Conservation (phyloP, 306 rosid species). For the Pterocarpus macrocarpus region DNA sequence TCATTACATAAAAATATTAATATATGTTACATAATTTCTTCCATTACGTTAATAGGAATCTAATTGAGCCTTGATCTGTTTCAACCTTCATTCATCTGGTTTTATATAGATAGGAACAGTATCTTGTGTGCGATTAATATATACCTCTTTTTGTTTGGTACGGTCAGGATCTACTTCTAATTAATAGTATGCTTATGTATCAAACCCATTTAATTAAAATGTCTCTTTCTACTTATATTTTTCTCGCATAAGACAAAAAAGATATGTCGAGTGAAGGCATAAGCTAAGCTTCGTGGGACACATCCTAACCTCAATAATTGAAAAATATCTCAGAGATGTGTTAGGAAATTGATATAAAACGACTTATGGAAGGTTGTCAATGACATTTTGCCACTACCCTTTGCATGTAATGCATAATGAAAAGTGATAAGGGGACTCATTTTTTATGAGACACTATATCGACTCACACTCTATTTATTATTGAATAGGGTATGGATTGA, state of each 20-base stretch:
- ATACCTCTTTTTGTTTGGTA: background rate
- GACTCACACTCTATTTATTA: too few relatives aligned
- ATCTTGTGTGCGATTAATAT: background rate
- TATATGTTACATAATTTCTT: too few relatives aligned
- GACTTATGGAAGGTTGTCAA: background rate
- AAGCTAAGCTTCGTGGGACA: slow-evolving; percentile 37
- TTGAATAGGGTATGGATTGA: too few relatives aligned
- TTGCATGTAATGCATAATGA: slow-evolving; percentile 9
- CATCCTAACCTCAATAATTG: slow-evolving; percentile 24
- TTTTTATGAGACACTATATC: too few relatives aligned
- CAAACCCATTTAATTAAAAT: background rate
- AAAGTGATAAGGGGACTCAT: too few relatives aligned
- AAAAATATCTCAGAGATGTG: slow-evolving; percentile 30
- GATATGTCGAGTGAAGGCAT: slow-evolving; percentile 43
- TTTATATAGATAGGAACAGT: too few relatives aligned
- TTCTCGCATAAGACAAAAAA: slow-evolving; percentile 39
- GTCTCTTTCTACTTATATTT: slow-evolving; percentile 6
- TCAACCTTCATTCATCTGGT: background rate
- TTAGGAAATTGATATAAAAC: slow-evolving; percentile 17
- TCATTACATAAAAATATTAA: too few relatives aligned
- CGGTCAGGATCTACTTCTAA: slow-evolving; percentile 7
- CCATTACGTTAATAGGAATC: too few relatives aligned
- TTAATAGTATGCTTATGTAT: background rate
- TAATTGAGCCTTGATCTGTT: too few relatives aligned
- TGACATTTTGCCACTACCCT: slow-evolving; percentile 6